Base-by-base conservation (phyloP, 2,329 filamentous ascomycete species). In the Exophiala viscosa region DNA sequence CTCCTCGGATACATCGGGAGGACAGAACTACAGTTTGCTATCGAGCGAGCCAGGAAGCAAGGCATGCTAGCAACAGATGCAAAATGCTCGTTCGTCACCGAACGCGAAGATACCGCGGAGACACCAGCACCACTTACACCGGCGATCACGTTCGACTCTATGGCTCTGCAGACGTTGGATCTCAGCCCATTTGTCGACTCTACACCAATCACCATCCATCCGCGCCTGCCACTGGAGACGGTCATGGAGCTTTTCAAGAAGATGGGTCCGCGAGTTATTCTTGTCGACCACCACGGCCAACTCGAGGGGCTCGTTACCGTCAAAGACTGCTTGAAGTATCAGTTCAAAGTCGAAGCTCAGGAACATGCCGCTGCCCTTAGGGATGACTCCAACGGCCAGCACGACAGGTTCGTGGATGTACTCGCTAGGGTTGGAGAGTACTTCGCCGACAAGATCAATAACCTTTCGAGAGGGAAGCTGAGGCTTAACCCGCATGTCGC, bases 231-330 rank as follows among this genome's bases (percentile, higher is more conserved):
- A 0, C 82, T 99, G 0, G 93, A 99, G 71, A 99, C 93, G 0
- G 92, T 95, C 31, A 96, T 99, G 90, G 93, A 99, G 66, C 78
- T 99, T 9, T 99, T 99, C 76, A 92, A 92, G 69, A 99, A 97
- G 74, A 95, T 99, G 68, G 93, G 93, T 0, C 93, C 92, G 0
- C 83, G 93, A 1, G 90, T 96, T 5, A 92, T 99, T 45, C 78
- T 99, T 3, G 86, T 96, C 35, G 93, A 99, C 69, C 87, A 96
- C 66, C 87, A 88, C 53, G 93, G 93, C 11, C 82, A 83, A 45
- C 78, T 99, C 1, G 82, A 81, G 0, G 93, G 93, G 0, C 78
- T 99, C 0, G 88, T 99, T 1, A 99, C 93, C 0, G 88, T 96
- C 57, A 99, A 99, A 69, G 93, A 99, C 68, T 97, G 93, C 62